A percentile compares a stretch with the other conserved stretches of the same genome.
Conservation (phyloP, 192 early-diverging fungal species). For the Entomortierella lignicola region DNA sequence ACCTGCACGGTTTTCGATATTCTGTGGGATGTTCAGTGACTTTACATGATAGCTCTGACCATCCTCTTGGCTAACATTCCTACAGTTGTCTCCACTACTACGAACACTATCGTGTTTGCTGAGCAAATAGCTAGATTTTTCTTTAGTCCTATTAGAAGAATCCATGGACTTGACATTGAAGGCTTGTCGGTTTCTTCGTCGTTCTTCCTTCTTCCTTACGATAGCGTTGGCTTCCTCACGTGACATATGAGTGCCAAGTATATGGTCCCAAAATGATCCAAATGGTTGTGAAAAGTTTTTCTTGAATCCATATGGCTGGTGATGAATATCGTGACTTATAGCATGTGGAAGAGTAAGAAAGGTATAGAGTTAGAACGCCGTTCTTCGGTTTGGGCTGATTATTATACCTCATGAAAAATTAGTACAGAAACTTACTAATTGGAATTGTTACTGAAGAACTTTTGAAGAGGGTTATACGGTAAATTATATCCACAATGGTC, state of each 20-base stretch:
- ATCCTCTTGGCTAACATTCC: constrained; percentile 31
- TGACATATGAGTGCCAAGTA: constrained; percentile 71
- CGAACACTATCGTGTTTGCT: constrained; percentile 3
- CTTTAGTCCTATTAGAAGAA: neutral
- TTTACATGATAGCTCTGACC: neutral
- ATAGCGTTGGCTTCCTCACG: constrained; percentile 43
- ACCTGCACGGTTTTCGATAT: neutral
- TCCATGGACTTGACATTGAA: neutral
- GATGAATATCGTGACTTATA: constrained; percentile 65
- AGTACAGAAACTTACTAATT: constrained; percentile 71
- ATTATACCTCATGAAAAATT: no score
- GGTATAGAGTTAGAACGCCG: neutral
- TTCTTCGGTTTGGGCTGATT: no score
- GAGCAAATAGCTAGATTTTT: neutral
- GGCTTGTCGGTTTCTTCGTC: constrained; percentile 4
- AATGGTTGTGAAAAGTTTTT: constrained; percentile 75
- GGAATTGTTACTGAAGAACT: constrained; percentile 75
- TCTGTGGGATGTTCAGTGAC: neutral
- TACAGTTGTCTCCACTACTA: constrained; percentile 37
- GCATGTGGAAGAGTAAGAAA: neutral
- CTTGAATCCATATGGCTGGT: constrained; percentile 65
- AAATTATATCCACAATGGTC: constrained; percentile 87
- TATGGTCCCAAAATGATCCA: constrained; percentile 82
- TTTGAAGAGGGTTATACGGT: constrained; percentile 76
- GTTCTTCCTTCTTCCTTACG: constrained; percentile 27